Conservation (phyloP, 202 grass and related monocot genomes). For the Cymbopogon flexuosus region DNA sequence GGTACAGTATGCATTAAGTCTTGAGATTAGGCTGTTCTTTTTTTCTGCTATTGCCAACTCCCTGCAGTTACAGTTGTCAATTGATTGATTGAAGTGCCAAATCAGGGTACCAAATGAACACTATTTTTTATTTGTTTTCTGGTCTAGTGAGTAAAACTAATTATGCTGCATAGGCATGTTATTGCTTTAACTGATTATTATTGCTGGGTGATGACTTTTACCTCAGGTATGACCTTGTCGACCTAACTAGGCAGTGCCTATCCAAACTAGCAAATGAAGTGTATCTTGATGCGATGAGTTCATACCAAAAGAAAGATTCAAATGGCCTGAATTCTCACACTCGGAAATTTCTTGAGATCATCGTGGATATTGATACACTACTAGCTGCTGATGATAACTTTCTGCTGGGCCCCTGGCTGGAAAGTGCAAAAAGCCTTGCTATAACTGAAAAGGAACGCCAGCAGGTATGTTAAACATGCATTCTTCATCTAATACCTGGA, state of each 20-base stretch:
- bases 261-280: slow-evolving; percentile 95
- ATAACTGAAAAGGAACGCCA: slow-evolving; percentile 45
- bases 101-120: neutral
- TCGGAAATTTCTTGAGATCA: slow-evolving; percentile 73
- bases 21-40: neutral
- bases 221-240: slow-evolving; percentile 87
- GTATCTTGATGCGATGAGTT: slow-evolving; percentile 56
- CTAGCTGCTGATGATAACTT: slow-evolving; percentile 85
- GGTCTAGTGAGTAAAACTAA: neutral
- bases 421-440: slow-evolving; percentile 77
- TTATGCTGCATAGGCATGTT: neutral
- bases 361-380: slow-evolving; percentile 69
- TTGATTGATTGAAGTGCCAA: neutral
- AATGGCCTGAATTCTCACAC: slow-evolving; percentile 39
- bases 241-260: slow-evolving; percentile 74
- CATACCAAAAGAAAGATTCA: slow-evolving; percentile 58
- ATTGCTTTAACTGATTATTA: neutral
- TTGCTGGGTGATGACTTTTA: neutral
- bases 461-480: slow-evolving; percentile 44
- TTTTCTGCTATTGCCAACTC: slow-evolving; percentile 3
- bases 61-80: neutral
- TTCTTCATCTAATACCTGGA: slow-evolving; percentile 8
- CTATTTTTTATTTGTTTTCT: neutral
- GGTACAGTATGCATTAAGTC: slow-evolving; percentile 38
- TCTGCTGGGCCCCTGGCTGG: slow-evolving; percentile 80